These are phyloP conservation scores for Usnea hakonensis DNA, from an alignment of 495 filamentous ascomycete genomes.

Conservation along the genomic window DNA sequence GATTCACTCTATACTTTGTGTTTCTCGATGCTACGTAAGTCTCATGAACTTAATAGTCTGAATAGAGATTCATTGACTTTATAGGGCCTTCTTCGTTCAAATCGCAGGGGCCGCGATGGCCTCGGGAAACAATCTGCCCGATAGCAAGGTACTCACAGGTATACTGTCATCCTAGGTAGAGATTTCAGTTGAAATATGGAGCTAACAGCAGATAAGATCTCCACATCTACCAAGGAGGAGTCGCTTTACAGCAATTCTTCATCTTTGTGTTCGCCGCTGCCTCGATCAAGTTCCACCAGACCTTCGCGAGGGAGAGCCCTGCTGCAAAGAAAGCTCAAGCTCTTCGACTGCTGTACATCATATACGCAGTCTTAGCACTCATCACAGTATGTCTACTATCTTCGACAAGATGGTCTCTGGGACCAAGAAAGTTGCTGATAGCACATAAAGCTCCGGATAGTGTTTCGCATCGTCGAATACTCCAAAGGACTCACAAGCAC, in stretches of 20 bases:
- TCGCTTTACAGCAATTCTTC: conserved; percentile 53
- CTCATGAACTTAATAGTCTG: too few species aligned
- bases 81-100: too few species aligned
- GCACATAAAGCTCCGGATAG: conserved; percentile 37
- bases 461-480: conserved; percentile 51
- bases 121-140: too few species aligned
- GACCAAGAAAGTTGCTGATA: too few species aligned
- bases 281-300: conserved; percentile 40
- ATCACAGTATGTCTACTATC: conserved; percentile 37
- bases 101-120: too few species aligned
- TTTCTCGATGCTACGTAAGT: conserved; percentile 45
- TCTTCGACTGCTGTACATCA: conserved; percentile 35
- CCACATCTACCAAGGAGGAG: conserved; percentile 51
- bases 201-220: conserved; percentile 30
- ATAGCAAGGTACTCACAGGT: too few species aligned
- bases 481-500: conserved; percentile 27
- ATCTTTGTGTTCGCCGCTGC: conserved; percentile 44
- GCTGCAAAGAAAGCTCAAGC: neutral
- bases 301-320: conserved; percentile 17
- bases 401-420: too few species aligned
- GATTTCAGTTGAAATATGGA: neutral
- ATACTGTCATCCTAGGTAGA: too few species aligned
- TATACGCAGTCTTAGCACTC: conserved; percentile 42
- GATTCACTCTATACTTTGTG: conserved; percentile 49
- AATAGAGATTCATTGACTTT: too few species aligned